Percentiles rank a stretch among this genome's conserved stretches.
Evolutionary conservation across 164 flowering plant species (phyloP).

Genomic region (Pachysandra terminalis): DNA sequence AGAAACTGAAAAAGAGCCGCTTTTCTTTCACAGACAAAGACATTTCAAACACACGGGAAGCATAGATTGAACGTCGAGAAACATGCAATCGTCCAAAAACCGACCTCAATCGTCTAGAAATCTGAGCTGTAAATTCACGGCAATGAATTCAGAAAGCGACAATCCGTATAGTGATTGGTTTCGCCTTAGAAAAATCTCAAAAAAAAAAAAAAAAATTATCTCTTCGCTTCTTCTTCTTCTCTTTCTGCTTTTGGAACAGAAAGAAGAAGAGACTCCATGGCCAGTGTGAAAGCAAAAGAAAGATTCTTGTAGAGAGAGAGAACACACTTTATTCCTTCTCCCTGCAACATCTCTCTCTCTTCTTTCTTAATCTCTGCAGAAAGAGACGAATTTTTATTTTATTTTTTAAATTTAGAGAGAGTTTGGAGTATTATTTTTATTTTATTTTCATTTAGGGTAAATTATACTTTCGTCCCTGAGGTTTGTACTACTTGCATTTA

Average conservation of each 20-base stretch:
- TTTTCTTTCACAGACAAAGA: not conserved
- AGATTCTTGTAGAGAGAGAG: constrained; percentile 12
- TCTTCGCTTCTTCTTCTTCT: not conserved
- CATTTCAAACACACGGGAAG: not conserved
- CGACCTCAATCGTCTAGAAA: not conserved
- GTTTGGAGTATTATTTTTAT: too few relatives aligned
- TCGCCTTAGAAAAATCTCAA: too few relatives aligned
- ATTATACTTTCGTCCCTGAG: too few relatives aligned
- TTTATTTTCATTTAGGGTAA: too few relatives aligned
- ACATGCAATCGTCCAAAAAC: constrained; percentile 9
- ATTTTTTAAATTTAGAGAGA: too few relatives aligned
- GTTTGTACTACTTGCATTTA: too few relatives aligned
- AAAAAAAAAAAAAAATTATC: too few relatives aligned
- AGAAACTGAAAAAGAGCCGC: not conserved
- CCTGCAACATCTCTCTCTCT: constrained; percentile 4
- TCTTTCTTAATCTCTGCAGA: not conserved
- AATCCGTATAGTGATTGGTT: not conserved
- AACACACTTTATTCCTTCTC: not conserved
- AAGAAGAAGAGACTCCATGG: not conserved
- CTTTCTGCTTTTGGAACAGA: not conserved
- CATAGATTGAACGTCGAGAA: not conserved
- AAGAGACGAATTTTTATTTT: too few relatives aligned
- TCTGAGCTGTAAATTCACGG: constrained; percentile 15
- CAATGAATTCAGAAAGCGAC: not conserved
- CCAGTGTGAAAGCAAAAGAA: constrained; percentile 8